Base-by-base conservation (phyloP, 345 rosid species). In the Hypericum perforatum region DNA sequence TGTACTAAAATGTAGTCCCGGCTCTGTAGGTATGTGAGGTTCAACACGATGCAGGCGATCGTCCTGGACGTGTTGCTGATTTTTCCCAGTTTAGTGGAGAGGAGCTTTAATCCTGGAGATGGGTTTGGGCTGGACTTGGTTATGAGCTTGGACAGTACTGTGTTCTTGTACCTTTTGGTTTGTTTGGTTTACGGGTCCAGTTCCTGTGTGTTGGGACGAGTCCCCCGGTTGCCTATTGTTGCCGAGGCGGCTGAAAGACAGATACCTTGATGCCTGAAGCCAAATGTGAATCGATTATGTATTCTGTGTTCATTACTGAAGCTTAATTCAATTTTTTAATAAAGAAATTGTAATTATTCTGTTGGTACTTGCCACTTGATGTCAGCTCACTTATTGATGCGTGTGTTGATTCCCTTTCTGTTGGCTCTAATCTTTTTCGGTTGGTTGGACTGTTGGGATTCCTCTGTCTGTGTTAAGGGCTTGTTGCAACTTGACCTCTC, bases 241-340 rank as follows among this genome's bases (percentile, higher is more conserved):
- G 96, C 96, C 59, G 98, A 91, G 42, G 98, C 96, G 63, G 96
- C 98, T 62, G 96, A 92, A 51, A 85, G 95, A 74, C 98, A 87
- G 69, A 95, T 85, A 63, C 84, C 80, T 52, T 91, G 82, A 86
- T 22, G 32, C 32, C 4, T 22, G 32, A 22, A 22, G 4, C 32
- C 32, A 22, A 22, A 22, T 22, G 32, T 22, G 4, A 22, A 22
- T 22, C 4, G 32, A 22, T 22, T 22, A 22, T 22, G 32, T 22
- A 22, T 22, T 22, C 1, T 22, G 32, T 22, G 32, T 22, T 22
- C 32, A 22, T 22, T 22, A 22, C 32, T 22, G 32, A 22, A 4
- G 32, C 32, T 4, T 22, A 1, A 22, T 22, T 22, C 32, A 22
- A 22, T 22, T 22, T 22, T 22, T 22, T 1, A 1, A 22, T 1